phyloP scores from a whole-genome alignment of 2,329 filamentous ascomycete genomes.

The Rutstroemia sydowiana region DNA sequence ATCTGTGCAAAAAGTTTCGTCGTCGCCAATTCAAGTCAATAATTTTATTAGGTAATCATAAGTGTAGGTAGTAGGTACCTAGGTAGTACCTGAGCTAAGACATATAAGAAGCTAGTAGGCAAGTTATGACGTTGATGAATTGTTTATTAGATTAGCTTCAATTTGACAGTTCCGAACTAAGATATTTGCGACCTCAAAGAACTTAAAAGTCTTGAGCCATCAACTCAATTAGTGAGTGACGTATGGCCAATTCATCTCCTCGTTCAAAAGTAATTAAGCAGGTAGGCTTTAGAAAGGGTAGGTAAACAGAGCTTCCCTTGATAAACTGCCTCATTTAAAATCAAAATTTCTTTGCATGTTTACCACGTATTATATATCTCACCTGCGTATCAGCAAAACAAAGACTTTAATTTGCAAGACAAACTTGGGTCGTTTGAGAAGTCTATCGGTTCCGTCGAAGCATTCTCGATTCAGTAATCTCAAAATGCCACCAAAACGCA shows the following conservation, averaged over 20 bases:
- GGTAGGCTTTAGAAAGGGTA: slow-evolving; percentile 1
- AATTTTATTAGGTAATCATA: too few species aligned
- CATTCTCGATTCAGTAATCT: neutral
- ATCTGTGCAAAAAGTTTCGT: too few species aligned
- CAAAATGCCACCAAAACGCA: slow-evolving; percentile 26
- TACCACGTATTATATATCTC: neutral
- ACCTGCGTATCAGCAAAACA: slow-evolving; percentile 2
- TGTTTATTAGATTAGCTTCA: too few species aligned
- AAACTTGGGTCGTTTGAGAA: neutral
- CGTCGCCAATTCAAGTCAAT: too few species aligned
- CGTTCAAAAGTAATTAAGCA: neutral
- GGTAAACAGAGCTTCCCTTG: neutral
- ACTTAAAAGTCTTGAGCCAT: too few species aligned
- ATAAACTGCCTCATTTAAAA: neutral
- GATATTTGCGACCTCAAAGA: too few species aligned
- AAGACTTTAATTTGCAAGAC: neutral
- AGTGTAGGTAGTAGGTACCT: too few species aligned
- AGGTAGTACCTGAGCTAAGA: too few species aligned
- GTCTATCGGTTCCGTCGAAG: neutral
- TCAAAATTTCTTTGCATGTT: slow-evolving; percentile 4
- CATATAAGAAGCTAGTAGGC: too few species aligned
- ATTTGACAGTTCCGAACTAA: too few species aligned
- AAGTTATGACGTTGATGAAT: too few species aligned
- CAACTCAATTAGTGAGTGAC: too few species aligned
- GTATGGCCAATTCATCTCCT: neutral